A percentile compares a stretch with the other conserved stretches of the same genome.
Evolutionary conservation across 2,329 filamentous ascomycete species (phyloP).

Genomic region (Setomelanomma holmii): DNA sequence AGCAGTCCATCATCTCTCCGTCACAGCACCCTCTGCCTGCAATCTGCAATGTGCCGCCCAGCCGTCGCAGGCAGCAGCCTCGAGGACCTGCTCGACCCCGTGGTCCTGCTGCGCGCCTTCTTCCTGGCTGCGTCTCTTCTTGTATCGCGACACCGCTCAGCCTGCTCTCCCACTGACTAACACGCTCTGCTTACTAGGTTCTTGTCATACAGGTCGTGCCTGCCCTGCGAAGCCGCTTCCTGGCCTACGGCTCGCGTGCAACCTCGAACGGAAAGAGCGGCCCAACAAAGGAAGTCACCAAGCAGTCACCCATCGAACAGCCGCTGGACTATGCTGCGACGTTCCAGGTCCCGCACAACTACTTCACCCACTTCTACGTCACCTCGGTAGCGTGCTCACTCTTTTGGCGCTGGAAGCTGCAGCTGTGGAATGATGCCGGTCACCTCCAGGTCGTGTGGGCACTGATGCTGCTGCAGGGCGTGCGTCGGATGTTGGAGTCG

Average conservation of each 20-base stretch:
- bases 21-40: conserved; percentile 7
- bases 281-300: conserved; percentile 4
- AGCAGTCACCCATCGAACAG: conserved; percentile 16
- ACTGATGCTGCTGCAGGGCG: conserved; percentile 78
- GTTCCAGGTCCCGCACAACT: conserved; percentile 79
- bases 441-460: conserved; percentile 70
- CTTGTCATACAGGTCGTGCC: conserved; percentile 60
- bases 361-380: conserved; percentile 89
- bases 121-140: conserved; percentile 49
- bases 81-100: conserved; percentile 20
- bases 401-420: conserved; percentile 76
- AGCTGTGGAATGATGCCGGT: conserved; percentile 44
- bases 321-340: conserved; percentile 60
- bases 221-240: conserved; percentile 61
- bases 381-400: conserved; percentile 71
- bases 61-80: conserved; percentile 6
- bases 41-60: conserved; percentile 4
- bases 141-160: conserved; percentile 45
- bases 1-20: background rate
- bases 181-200: conserved; percentile 51
- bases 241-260: conserved; percentile 66
- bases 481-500: conserved; percentile 79
- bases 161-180: conserved; percentile 27
- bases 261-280: conserved; percentile 15
- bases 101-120: conserved; percentile 41